Conservation (phyloP, 371 early-diverging fungal genomes). For the Catenaria anguillulae region DNA sequence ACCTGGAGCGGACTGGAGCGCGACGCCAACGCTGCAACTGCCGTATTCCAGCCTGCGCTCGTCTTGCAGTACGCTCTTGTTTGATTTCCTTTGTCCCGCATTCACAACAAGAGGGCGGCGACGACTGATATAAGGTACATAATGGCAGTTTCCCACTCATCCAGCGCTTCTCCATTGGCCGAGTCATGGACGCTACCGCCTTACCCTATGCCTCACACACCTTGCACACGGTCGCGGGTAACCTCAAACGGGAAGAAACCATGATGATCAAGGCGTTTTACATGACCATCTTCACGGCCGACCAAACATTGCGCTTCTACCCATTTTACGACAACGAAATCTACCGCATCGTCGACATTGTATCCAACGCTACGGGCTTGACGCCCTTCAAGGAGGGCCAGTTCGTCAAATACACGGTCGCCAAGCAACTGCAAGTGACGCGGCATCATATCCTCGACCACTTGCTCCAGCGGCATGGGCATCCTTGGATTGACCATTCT, state of each 20-base stretch:
- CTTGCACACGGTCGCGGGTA: constrained; percentile 2
- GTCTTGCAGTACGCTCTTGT: not conserved
- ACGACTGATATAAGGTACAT: not conserved
- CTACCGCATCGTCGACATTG: constrained; percentile 8
- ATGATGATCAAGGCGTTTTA: constrained; percentile 1
- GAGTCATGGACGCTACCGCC: constrained; percentile 3
- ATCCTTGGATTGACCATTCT: constrained; percentile 22
- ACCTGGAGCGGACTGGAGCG: constrained; percentile 9
- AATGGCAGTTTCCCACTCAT: constrained; percentile 6
- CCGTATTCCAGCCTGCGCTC: not conserved
- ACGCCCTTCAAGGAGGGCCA: constrained; percentile 15
- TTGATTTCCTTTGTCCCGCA: too few species aligned
- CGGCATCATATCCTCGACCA: not conserved
- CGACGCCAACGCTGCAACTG: constrained; percentile 1
- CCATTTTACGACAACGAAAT: constrained; percentile 19
- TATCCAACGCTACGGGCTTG: constrained; percentile 13
- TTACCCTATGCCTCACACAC: constrained; percentile 6
- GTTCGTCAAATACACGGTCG: constrained; percentile 13
- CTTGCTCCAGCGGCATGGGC: not conserved
- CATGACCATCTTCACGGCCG: constrained; percentile 2
- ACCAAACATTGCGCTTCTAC: constrained; percentile 20
- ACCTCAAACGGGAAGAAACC: not conserved
- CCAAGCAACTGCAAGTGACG: not conserved
- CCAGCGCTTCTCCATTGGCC: constrained; percentile 8
- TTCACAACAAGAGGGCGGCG: not conserved